Evolutionary conservation across 139 green algal species (phyloP).

Genomic region (Ettlia oleoabundans): DNA sequence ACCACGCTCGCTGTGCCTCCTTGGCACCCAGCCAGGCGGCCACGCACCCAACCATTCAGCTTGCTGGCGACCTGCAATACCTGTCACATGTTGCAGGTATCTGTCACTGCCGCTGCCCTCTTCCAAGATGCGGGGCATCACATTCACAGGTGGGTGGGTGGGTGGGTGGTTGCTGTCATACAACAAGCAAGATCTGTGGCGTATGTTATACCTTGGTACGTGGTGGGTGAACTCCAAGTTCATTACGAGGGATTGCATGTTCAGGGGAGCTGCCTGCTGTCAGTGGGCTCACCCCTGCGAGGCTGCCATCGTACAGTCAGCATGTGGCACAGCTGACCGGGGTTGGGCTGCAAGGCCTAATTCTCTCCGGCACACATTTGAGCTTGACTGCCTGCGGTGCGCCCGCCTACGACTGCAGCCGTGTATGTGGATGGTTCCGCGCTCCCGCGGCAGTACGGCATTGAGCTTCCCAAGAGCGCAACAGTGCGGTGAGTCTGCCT

Average conservation of each 20-base stretch:
- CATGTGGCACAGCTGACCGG: too few relatives aligned
- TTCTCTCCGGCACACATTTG: too few relatives aligned
- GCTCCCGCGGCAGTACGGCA: conserved; percentile 9
- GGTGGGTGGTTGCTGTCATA: background rate
- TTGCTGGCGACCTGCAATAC: background rate
- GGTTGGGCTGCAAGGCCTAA: too few relatives aligned
- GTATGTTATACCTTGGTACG: too few relatives aligned
- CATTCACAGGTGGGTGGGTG: conserved; percentile 46
- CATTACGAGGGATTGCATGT: background rate
- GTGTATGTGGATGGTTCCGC: conserved; percentile 14
- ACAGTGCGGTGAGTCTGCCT: conserved; percentile 19
- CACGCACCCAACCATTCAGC: background rate
- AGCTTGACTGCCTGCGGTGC: too few relatives aligned
- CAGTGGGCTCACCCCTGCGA: background rate
- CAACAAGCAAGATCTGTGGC: too few relatives aligned
- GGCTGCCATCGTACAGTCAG: too few relatives aligned
- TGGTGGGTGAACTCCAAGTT: background rate
- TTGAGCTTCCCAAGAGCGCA: conserved; percentile 24
- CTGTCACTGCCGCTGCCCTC: conserved; percentile 90
- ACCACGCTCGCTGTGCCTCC: background rate
- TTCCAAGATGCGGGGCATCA: conserved; percentile 50
- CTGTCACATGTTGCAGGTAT: conserved; percentile 54
- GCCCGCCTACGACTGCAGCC: background rate
- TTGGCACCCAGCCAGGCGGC: too few relatives aligned
- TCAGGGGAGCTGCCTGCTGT: background rate